Percentiles rank a stretch among this genome's conserved stretches.
These are phyloP conservation scores for Magnusiomyces paraingens DNA, from an alignment of 1,139 yeast genomes.

Conservation along the genomic window DNA sequence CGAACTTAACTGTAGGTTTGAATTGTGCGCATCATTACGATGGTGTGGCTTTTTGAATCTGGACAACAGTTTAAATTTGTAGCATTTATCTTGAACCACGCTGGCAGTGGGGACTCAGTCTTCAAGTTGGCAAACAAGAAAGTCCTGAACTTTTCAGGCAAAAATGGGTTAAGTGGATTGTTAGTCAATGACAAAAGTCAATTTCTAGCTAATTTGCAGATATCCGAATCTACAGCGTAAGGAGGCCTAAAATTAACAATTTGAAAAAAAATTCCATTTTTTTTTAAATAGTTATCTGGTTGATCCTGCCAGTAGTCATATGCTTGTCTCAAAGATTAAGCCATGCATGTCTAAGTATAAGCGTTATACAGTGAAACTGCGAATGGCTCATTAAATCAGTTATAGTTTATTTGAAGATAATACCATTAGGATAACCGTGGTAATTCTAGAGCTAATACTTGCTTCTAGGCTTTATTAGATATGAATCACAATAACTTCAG, in stretches of 20 bases:
- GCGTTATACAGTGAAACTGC: slow-evolving; percentile 45
- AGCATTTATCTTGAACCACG: slow-evolving; percentile 1
- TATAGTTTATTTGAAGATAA: slow-evolving; percentile 44
- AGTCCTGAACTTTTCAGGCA: slow-evolving; percentile 23
- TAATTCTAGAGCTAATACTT: slow-evolving; percentile 40
- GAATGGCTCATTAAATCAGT: slow-evolving; percentile 45
- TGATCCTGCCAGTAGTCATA: slow-evolving; percentile 47
- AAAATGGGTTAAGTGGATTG: slow-evolving; percentile 37
- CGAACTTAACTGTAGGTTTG: too few species aligned
- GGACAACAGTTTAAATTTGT: neutral
- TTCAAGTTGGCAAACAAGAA: slow-evolving; percentile 3
- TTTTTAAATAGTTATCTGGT: slow-evolving; percentile 43
- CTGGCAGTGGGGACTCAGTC: slow-evolving; percentile 3
- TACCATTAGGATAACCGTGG: slow-evolving; percentile 41
- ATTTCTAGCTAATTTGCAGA: slow-evolving; percentile 31
- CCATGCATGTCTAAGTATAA: slow-evolving; percentile 46
- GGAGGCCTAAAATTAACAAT: slow-evolving; percentile 37
- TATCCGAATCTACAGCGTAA: slow-evolving; percentile 31
- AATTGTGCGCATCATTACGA: too few species aligned
- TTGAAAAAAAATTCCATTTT: slow-evolving; percentile 46
- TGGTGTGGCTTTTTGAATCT: too few species aligned
- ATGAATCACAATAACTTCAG: slow-evolving; percentile 35
- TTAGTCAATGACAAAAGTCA: slow-evolving; percentile 35
- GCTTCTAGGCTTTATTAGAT: slow-evolving; percentile 37
- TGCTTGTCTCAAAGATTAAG: slow-evolving; percentile 47